Percentiles rank a stretch among this genome's conserved stretches.
Conservation (phyloP, 169 alveolate genomes). For the Cryptosporidium canis region DNA sequence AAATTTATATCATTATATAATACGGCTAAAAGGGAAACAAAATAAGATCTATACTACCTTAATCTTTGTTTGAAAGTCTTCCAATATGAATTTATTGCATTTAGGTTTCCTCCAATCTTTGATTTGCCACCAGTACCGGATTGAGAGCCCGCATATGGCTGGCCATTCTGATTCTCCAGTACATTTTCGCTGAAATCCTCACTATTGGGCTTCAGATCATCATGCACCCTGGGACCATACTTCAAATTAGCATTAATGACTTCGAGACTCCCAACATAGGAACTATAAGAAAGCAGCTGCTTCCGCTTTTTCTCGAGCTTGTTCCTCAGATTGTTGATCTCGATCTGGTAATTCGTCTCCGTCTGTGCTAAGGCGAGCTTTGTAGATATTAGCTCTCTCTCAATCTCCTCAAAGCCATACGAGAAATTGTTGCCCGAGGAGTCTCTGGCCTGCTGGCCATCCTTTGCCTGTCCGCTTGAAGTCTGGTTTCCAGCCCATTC, state of each 20-base stretch:
- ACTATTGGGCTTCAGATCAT: background rate
- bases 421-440: background rate
- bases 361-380: conserved; percentile 66
- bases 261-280: conserved; percentile 65
- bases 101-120: background rate
- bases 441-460: background rate
- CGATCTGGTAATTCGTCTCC: conserved; percentile 50
- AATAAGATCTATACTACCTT: background rate
- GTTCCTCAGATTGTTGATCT: conserved; percentile 39
- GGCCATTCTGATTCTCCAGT: background rate
- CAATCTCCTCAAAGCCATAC: conserved; percentile 55
- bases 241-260: conserved; percentile 70
- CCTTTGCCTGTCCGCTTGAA: background rate
- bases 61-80: conserved; percentile 40
- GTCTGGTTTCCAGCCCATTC: background rate
- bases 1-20: background rate
- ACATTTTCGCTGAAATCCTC: background rate
- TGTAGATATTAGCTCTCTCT: conserved; percentile 49
- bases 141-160: background rate
- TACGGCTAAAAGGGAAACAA: background rate
- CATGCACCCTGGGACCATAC: background rate
- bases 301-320: conserved; percentile 41
- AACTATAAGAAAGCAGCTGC: conserved; percentile 59
- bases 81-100: conserved; percentile 41
- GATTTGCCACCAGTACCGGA: background rate